Conservation (phyloP, 257 asterid genomes). For the Penstemon newberryi region DNA sequence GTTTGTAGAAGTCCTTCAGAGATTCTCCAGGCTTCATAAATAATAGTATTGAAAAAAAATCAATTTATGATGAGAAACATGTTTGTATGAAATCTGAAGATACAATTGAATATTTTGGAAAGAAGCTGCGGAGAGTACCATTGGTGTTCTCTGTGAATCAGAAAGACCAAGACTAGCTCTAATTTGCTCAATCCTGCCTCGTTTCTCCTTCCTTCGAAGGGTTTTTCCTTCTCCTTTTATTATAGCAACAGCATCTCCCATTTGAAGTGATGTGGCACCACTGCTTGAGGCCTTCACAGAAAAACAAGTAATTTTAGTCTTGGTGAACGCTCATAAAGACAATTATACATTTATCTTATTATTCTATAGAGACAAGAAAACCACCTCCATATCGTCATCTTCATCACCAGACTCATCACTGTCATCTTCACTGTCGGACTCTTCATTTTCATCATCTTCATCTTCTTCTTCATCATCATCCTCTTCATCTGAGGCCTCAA, state of each 20-base stretch:
- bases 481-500: slow-evolving; percentile 78
- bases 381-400: slow-evolving; percentile 64
- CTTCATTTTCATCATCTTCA: slow-evolving; percentile 61
- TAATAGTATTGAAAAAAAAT: slow-evolving; percentile 21
- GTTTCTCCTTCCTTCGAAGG: slow-evolving; percentile 90
- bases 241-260: slow-evolving; percentile 92
- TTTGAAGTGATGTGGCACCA: slow-evolving; percentile 44
- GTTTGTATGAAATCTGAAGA: background rate
- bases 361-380: slow-evolving; percentile 26
- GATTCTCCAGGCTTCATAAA: slow-evolving; percentile 81
- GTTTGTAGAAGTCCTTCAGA: slow-evolving; percentile 84
- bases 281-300: slow-evolving; percentile 47
- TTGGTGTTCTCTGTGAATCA: slow-evolving; percentile 93
- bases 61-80: slow-evolving; percentile 1
- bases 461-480: slow-evolving; percentile 68
- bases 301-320: slow-evolving; percentile 20
- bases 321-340: background rate
- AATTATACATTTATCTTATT: slow-evolving; percentile 7
- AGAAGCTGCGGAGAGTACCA: slow-evolving; percentile 44
- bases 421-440: slow-evolving; percentile 56
- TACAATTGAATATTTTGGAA: slow-evolving; percentile 1
- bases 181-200: slow-evolving; percentile 85
- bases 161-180: slow-evolving; percentile 98
- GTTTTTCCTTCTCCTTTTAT: slow-evolving; percentile 80
- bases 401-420: slow-evolving; percentile 62